phyloP scores from a whole-genome alignment of 1,139 yeast genomes.

The Taiozyma sp. region DNA sequence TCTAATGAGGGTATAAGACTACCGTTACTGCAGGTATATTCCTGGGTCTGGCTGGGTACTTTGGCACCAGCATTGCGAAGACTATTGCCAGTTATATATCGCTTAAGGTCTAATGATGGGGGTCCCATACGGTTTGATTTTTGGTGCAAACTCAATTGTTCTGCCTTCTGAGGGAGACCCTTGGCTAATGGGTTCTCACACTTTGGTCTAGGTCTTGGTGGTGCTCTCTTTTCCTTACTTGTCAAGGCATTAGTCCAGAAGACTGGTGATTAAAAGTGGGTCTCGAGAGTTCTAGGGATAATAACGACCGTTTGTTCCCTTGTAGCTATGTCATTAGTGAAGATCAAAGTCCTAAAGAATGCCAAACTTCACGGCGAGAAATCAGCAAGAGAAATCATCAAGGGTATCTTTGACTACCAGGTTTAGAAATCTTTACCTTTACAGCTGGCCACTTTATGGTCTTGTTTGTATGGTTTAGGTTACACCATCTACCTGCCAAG shows the following conservation, averaged over 20 bases:
- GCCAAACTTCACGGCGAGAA: slow-evolving; percentile 28
- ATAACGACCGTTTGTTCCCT: slow-evolving; percentile 40
- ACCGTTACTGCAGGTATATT: slow-evolving; percentile 40
- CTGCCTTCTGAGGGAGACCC: slow-evolving; percentile 49
- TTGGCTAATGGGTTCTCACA: slow-evolving; percentile 58
- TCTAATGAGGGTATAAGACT: slow-evolving; percentile 26
- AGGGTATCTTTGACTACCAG: slow-evolving; percentile 21
- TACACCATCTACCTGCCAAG: slow-evolving; percentile 48
- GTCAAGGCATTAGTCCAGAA: slow-evolving; percentile 41
- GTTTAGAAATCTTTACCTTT: slow-evolving; percentile 29
- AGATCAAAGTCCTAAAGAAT: slow-evolving; percentile 23
- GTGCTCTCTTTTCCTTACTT: slow-evolving; percentile 48
- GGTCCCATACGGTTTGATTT: slow-evolving; percentile 44
- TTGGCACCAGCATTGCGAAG: slow-evolving; percentile 50
- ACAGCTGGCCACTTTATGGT: slow-evolving; percentile 38
- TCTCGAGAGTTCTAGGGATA: slow-evolving; percentile 48
- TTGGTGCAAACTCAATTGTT: slow-evolving; percentile 48
- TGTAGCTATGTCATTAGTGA: slow-evolving; percentile 26
- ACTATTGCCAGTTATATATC: slow-evolving; percentile 45
- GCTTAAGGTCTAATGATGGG: slow-evolving; percentile 59
- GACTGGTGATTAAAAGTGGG: slow-evolving; percentile 54
- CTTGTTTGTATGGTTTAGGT: slow-evolving; percentile 30
- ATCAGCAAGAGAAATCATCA: slow-evolving; percentile 23
- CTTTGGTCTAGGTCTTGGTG: slow-evolving; percentile 65
- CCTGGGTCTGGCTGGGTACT: slow-evolving; percentile 44